A percentile compares a stretch with the other conserved stretches of the same genome.
Conservation (phyloP, 2,329 filamentous ascomycete genomes). For the Bretziella fagacearum region DNA sequence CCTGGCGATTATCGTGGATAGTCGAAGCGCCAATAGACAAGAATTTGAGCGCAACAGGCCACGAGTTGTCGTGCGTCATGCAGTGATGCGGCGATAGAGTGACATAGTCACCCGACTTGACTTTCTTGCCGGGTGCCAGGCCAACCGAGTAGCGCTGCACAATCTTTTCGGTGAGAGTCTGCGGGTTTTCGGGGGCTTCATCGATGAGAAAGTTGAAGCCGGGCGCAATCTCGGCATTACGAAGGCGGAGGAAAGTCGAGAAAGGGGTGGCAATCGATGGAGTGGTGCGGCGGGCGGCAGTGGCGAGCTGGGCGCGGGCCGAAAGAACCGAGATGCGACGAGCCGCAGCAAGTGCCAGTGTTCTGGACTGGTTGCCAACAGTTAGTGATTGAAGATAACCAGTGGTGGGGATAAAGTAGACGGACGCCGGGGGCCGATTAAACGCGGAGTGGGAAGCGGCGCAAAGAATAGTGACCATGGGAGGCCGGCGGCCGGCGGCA, state of each 20-base stretch:
- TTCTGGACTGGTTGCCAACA: too few species aligned
- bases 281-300: conserved; percentile 1
- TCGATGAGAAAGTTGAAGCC: conserved; percentile 6
- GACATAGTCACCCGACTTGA: conserved; percentile 71
- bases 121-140: conserved; percentile 55
- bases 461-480: background rate
- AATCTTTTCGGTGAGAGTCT: conserved; percentile 87
- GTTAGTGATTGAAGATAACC: background rate
- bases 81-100: conserved; percentile 37
- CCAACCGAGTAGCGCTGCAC: conserved; percentile 68
- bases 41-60: conserved; percentile 59
- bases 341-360: conserved; percentile 9
- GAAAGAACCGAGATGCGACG: conserved; percentile 7
- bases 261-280: background rate
- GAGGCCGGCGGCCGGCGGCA: background rate
- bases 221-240: conserved; percentile 6
- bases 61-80: conserved; percentile 80
- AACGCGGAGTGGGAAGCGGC: background rate
- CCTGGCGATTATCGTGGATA: conserved; percentile 37
- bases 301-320: background rate
- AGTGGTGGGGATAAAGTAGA: background rate
- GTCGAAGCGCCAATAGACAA: conserved; percentile 61
- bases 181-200: conserved; percentile 27
- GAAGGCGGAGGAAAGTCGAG: conserved; percentile 15
- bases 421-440: background rate